Conservation (phyloP, 2,329 filamentous ascomycete genomes). For the Colletotrichum endophyticum region DNA sequence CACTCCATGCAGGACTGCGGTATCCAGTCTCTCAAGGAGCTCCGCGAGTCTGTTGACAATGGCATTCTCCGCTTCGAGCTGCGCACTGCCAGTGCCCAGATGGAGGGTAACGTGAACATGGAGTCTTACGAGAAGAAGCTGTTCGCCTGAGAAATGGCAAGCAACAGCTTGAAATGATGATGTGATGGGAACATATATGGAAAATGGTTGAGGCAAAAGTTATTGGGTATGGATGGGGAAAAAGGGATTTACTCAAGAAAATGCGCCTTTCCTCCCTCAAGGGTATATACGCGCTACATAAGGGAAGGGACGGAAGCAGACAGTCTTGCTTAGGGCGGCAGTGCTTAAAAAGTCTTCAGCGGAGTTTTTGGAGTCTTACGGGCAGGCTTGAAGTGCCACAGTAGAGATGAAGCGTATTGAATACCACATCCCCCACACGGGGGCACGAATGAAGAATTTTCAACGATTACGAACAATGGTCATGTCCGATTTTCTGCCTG, state of each 20-base stretch:
- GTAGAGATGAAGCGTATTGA: slow-evolving; percentile 11
- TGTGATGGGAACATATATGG: background rate
- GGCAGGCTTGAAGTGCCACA: background rate
- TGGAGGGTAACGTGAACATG: slow-evolving; percentile 97
- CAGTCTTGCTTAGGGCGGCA: background rate
- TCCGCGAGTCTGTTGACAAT: slow-evolving; percentile 76
- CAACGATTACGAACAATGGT: background rate
- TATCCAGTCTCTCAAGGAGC: slow-evolving; percentile 76
- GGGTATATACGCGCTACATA: background rate
- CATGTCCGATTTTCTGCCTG: background rate
- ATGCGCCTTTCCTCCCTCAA: background rate
- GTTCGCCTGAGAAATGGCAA: slow-evolving; percentile 69
- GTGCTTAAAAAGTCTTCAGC: slow-evolving; percentile 10
- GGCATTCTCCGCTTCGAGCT: slow-evolving; percentile 91
- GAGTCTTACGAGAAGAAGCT: slow-evolving; percentile 99
- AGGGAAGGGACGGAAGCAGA: background rate
- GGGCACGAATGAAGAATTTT: background rate
- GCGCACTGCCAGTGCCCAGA: slow-evolving; percentile 89
- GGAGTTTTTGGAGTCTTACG: slow-evolving; percentile 18
- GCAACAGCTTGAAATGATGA: background rate
- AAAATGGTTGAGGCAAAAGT: background rate
- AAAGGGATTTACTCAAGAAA: background rate
- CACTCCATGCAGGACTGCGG: slow-evolving; percentile 98
- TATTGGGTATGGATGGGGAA: background rate
- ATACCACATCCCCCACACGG: slow-evolving; percentile 8